Percentiles rank a stretch among this genome's conserved stretches.
These are phyloP conservation scores for Salix brachista DNA, from an alignment of 345 rosid genomes.

Conservation along the genomic window DNA sequence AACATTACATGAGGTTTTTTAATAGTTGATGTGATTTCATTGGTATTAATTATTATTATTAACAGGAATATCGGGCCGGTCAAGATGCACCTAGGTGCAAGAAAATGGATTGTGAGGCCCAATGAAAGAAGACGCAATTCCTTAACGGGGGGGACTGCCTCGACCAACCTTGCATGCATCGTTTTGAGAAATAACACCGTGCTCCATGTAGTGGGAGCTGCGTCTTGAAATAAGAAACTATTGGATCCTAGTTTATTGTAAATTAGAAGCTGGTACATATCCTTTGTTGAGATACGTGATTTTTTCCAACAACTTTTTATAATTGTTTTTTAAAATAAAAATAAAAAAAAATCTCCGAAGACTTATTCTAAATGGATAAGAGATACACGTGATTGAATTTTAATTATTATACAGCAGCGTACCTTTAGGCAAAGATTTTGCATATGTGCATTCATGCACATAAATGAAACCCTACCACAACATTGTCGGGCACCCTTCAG, in stretches of 20 bases:
- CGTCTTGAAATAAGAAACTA: neutral
- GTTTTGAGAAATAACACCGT: neutral
- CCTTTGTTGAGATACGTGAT: neutral
- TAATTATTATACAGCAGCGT: neutral
- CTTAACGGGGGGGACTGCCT: conserved; percentile 13
- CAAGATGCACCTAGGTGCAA: neutral
- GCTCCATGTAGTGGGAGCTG: neutral
- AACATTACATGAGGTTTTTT: neutral
- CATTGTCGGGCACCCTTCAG: neutral
- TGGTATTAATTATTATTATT: neutral
- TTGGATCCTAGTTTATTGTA: neutral
- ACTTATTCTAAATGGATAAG: neutral
- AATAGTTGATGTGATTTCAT: neutral
- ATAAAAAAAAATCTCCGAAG: neutral
- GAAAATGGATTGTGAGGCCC: conserved; percentile 6
- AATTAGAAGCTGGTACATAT: neutral
- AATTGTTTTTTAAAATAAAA: no score
- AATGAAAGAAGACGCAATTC: conserved; percentile 12
- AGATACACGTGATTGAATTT: neutral
- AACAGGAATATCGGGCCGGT: neutral
- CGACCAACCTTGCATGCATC: neutral
- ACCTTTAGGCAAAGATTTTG: neutral
- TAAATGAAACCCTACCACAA: neutral
- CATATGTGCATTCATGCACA: neutral
- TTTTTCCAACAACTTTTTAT: neutral